Evolutionary conservation across 805 yeast species (phyloP), one percentile per base, ranked within the genome.

Genomic region (Barnettozyma sucrosica): DNA sequence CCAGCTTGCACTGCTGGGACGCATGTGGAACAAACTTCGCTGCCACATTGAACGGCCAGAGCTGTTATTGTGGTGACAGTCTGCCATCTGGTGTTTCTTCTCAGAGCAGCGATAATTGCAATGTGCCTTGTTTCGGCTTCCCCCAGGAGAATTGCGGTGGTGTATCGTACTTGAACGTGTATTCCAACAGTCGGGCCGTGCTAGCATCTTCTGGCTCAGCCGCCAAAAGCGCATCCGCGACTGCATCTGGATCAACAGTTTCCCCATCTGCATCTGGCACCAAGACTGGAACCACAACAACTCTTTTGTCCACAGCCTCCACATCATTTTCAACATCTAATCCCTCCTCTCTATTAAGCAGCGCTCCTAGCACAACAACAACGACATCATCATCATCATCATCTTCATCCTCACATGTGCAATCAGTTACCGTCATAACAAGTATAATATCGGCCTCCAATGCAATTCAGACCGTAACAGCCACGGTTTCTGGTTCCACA

Each of bases 11-110:
- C 58, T 84, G 93, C 63, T 67, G 71, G 49, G 53, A 57, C 7
- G 67, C 70, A 51, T 83, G 96, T 65, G 55, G 65, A 47, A 45
- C 75, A 8, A 65, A 69, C 19, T 70, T 73, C 18, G 75, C 75
- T 37, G 89, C 84, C 4, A 61, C 79, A 30, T 61, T 72, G 11
- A 64, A 71, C 44, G 87, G 89, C 8, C 57, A 69, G 23, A 62
- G 64, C 18, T 86, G 95, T 63, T 84, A 75, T 58, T 86, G 95
- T 64, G 92, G 92, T 24, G 66, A 74, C 56, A 51, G 67, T 1
- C 58, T 70, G 3, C 71, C 79, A 4, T 46, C 64, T 7, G 53
- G 68, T 3, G 53, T 60, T 10, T 50, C 56, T 3, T 26, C 66
- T 14, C 59, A 64, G 3, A 51, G 58, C 37, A 58, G 61, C 11